Percentiles rank a stretch among this genome's conserved stretches.
phyloP scores from a whole-genome alignment of 176 grass and related monocot genomes.

The Oryza longistaminata region DNA sequence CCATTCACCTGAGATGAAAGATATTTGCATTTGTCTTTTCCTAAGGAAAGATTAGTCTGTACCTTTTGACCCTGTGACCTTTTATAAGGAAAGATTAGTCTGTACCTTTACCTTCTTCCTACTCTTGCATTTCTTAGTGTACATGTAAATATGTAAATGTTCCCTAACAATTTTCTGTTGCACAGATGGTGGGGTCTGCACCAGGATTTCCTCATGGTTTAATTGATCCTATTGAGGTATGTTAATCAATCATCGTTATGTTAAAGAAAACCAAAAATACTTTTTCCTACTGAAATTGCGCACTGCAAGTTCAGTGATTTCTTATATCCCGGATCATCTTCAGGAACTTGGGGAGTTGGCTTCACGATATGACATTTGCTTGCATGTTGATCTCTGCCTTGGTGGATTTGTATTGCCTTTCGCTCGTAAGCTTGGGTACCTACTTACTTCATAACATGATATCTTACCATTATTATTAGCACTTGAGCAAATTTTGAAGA shows the following conservation, averaged over 20 bases:
- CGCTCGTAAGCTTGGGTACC: constrained; percentile 89
- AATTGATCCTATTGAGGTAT: constrained; percentile 94
- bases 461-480: neutral
- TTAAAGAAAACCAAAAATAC: neutral
- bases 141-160: constrained; percentile 21
- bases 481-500: neutral
- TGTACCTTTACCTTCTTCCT: neutral
- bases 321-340: constrained; percentile 14
- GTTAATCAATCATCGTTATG: constrained; percentile 11
- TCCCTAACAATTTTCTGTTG: constrained; percentile 28
- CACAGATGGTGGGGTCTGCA: constrained; percentile 93
- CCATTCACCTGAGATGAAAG: neutral
- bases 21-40: neutral
- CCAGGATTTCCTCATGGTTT: constrained; percentile 95
- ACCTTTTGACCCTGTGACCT: neutral
- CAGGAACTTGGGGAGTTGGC: constrained; percentile 94
- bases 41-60: neutral
- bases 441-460: constrained; percentile 26
- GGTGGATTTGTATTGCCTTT: constrained; percentile 98
- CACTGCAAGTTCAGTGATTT: neutral
- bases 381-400: constrained; percentile 97
- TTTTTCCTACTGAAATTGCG: constrained; percentile 3
- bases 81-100: neutral
- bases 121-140: neutral
- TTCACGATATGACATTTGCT: constrained; percentile 84